phyloP scores from a whole-genome alignment of 805 yeast species.

The Candida ponderosae region DNA sequence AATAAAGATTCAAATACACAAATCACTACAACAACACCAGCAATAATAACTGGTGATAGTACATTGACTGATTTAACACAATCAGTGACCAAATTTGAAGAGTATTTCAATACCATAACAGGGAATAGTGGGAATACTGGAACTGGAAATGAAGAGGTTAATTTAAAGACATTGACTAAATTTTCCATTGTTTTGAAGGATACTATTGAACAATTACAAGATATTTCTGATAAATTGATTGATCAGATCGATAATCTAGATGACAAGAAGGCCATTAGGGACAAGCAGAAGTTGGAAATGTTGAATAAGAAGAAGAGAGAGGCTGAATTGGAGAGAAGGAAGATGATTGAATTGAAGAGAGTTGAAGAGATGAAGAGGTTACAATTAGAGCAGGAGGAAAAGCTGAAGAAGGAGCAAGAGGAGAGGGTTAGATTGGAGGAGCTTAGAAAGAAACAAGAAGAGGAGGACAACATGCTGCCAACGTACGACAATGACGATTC shows the following conservation, averaged over 20 bases:
- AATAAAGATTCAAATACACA: not conserved
- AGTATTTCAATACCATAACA: too few species aligned
- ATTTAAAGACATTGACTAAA: slow-evolving; percentile 5
- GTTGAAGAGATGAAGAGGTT: slow-evolving; percentile 7
- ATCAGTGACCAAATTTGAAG: too few species aligned
- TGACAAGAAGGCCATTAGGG: slow-evolving; percentile 9
- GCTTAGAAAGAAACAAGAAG: slow-evolving; percentile 6
- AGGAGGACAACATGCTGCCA: slow-evolving; percentile 13
- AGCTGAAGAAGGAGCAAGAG: slow-evolving; percentile 1
- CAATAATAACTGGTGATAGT: not conserved
- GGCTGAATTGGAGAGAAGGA: slow-evolving; percentile 3
- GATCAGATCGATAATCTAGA: slow-evolving; percentile 1
- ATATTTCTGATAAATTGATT: slow-evolving; percentile 9
- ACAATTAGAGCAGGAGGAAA: slow-evolving; percentile 8
- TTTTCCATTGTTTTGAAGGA: slow-evolving; percentile 10
- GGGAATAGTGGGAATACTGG: too few species aligned
- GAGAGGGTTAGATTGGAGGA: slow-evolving; percentile 1
- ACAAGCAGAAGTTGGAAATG: slow-evolving; percentile 10
- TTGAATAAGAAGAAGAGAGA: slow-evolving; percentile 7
- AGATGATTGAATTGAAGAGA: slow-evolving; percentile 6
- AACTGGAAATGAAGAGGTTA: slow-evolving; percentile 8
- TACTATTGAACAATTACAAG: slow-evolving; percentile 10
- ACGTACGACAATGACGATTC: slow-evolving; percentile 6
- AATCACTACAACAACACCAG: not conserved
- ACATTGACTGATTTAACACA: too few species aligned